Evolutionary conservation across 768 basidiomycete species (phyloP).

Genomic region (Boletus vermiculosoides): DNA sequence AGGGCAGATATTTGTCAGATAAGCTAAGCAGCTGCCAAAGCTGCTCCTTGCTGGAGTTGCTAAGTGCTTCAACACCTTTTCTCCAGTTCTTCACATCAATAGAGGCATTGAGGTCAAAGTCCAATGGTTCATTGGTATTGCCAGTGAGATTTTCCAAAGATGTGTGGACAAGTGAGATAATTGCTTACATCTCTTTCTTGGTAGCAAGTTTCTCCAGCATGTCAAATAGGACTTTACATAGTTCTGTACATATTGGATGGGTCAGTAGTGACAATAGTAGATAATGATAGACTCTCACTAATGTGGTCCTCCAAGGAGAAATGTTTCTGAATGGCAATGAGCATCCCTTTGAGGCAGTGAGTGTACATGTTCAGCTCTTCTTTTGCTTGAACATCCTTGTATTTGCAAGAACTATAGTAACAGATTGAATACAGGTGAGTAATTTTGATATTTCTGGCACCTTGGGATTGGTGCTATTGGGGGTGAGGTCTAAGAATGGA

Average conservation of each 20-base stretch:
- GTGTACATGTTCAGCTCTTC: too few relatives aligned
- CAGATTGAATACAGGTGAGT: too few relatives aligned
- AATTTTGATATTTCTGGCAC: too few relatives aligned
- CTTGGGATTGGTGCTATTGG: too few relatives aligned
- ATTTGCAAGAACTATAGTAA: too few relatives aligned
- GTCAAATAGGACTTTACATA: background rate
- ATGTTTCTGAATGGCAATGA: background rate
- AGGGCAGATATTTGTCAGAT: background rate
- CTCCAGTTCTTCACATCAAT: background rate
- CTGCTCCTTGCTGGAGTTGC: background rate
- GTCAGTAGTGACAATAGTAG: background rate
- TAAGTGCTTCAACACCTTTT: background rate
- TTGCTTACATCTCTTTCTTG: background rate
- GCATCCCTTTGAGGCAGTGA: background rate
- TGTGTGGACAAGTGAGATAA: background rate
- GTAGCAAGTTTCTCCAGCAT: background rate
- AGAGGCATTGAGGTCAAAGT: background rate
- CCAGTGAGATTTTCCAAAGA: background rate
- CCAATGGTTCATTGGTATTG: background rate
- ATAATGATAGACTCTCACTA: background rate
- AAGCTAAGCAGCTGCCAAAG: background rate
- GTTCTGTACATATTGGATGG: background rate
- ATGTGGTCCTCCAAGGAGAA: background rate
- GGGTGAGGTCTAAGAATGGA: too few relatives aligned
- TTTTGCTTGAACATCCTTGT: too few relatives aligned